Evolutionary conservation across 139 green algal species (phyloP), one percentile per base, ranked within the genome.

Genomic region (Coccomyxa sp.): DNA sequence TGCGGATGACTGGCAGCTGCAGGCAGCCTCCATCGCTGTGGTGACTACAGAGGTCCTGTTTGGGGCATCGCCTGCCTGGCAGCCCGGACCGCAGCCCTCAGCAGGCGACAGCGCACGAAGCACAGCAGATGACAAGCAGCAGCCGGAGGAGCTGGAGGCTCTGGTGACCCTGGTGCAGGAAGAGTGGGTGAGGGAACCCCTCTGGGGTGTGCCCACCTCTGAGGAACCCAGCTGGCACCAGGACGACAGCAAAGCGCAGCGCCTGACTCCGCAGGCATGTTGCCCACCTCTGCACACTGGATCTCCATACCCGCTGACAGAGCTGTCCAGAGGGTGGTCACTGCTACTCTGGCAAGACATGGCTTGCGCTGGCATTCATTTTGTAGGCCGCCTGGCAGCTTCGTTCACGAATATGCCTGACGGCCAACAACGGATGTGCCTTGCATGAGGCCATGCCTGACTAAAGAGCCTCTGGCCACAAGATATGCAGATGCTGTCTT

Each of bases 11-110:
- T 92, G 86, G 86, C 88, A 89, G 79, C 76, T 85, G 50, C 40
- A 68, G 4, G 54, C 81, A 27, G 88, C 86, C 27, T 77, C 85
- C 36, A 70, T 82, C 14, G 87, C 84, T 18, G 72, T 68, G 5
- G 84, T 91, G 29, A 31, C 85, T 2, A 39, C 88, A 29, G 90
- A 95, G 83, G 75, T 93, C 34, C 1, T 91, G 10, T 88, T 90
- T 74, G 91, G 91, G 0, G 88, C 91, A 0, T 95, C 89, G 6
- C 50, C 72, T 2, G 82, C 81, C 0, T 93, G 88, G 88, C 55
- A 44, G 77, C 37, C n/a, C 24, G 73, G 73, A 68, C 29, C 36
- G 38, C 29, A 7, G 27, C 50, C 29, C 39, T 44, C 70, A 78
- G 79, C 68, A 70, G 73, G 38, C 38, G 14, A 54, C 38, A 41